Evolutionary conservation across 2,329 filamentous ascomycete species (phyloP), one percentile per base, ranked within the genome.

Genomic region (Colletotrichum theobromicola): DNA sequence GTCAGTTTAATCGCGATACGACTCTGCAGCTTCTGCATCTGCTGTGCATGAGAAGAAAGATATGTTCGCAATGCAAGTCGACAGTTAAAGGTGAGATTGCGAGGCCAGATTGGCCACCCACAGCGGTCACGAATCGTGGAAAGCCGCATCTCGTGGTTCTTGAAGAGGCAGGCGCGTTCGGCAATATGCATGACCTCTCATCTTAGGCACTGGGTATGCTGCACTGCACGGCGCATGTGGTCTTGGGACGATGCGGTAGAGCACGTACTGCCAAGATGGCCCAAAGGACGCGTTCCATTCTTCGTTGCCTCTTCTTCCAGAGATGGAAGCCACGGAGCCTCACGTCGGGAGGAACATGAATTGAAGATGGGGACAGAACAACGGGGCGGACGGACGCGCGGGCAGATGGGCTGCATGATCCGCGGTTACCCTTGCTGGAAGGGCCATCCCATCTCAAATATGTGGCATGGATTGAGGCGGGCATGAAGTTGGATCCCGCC

Each of bases 401-500:
- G 30, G 60, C 61, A 32, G 55, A 72, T 55, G 60, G n/a, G 26
- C 46, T 67, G 68, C 60, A 60, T 70, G 71, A 61, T 71, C 61
- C 34, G 42, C 62, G 62, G 28, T 58, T 12, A 72, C 32, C 68
- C 62, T 72, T 72, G 67, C 37, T 35, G 62, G 15, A 66, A 53
- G 35, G 53, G 62, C 34, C 32, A 72, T 72, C 34, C 32, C 62
- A 62, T 63, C 32, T 74, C 15, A 16, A 55, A 50, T 15, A n/a
- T 26, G 46, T 61, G 63, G 50, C 55, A 58, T 62, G 67, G 37
- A 74, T 67, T 61, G 62, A 26, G 55, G 32, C 35, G 34, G 62
- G 57, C 68, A 74, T 67, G 68, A 62, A 74, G 67, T 61, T 63
- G 72, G n/a, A 67, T 67, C 8, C 50, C 26, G 67, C 35, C 37